A percentile compares a stretch with the other conserved stretches of the same genome.
Evolutionary conservation across 169 alveolate genomes (phyloP).

Genomic region (Toxoplasma gondii): DNA sequence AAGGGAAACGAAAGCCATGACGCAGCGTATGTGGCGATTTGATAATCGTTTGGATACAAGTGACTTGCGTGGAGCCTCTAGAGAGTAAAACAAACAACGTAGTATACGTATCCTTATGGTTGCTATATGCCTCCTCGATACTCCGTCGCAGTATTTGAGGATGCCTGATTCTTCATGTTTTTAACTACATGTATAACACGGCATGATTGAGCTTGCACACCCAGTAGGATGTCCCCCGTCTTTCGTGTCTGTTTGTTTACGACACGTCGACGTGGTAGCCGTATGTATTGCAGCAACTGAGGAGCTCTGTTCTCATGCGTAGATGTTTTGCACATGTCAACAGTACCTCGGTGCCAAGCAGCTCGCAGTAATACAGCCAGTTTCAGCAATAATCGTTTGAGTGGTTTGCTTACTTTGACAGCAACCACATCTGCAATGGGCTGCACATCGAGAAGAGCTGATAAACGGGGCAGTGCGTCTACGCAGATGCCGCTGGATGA

Average conservation of each 20-base stretch:
- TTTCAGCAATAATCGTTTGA: not conserved
- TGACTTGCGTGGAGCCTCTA: no score
- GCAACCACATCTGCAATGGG: not conserved
- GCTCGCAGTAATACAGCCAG: not conserved
- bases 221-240: no score
- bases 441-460: slow-evolving; percentile 10
- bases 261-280: not conserved
- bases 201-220: no score
- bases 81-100: no score
- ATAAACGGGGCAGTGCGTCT: not conserved
- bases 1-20: not conserved
- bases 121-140: no score
- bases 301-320: not conserved
- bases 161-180: no score
- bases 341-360: not conserved
- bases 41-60: no score
- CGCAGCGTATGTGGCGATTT: not conserved
- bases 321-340: not conserved
- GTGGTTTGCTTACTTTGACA: not conserved
- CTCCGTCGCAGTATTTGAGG: no score
- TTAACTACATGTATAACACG: no score
- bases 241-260: not conserved
- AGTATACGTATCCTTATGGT: no score
- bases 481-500: not conserved
- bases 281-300: not conserved